A percentile compares a stretch with the other conserved stretches of the same genome.
phyloP scores from a whole-genome alignment of 2,329 filamentous ascomycete species.

The Immersiporthe knoxdaviesiana region DNA sequence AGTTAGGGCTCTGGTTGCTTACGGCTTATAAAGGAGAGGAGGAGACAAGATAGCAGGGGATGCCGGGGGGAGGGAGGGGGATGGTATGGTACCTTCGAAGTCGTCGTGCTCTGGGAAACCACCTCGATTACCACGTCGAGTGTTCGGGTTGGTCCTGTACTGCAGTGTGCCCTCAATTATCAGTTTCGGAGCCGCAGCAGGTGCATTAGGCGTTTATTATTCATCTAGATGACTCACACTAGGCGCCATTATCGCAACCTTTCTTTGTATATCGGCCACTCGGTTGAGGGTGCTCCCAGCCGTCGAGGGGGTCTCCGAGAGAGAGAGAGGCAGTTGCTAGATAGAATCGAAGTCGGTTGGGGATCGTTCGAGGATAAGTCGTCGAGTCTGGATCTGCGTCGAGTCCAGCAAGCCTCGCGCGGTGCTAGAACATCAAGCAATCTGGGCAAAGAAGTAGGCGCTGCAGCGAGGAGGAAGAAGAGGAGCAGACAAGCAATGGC shows the following conservation, averaged over 20 bases:
- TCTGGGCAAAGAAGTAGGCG: background rate
- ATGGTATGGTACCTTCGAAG: slow-evolving; percentile 54
- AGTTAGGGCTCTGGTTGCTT: background rate
- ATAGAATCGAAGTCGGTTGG: background rate
- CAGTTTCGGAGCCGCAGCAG: slow-evolving; percentile 2
- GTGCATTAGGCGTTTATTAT: background rate
- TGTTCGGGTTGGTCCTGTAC: slow-evolving; percentile 44
- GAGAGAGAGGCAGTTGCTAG: background rate
- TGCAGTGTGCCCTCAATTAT: slow-evolving; percentile 27
- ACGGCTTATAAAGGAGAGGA: background rate
- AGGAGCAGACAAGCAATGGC: background rate
- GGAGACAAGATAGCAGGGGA: background rate
- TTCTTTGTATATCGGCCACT: background rate
- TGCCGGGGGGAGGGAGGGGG: too few relatives aligned
- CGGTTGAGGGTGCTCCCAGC: background rate
- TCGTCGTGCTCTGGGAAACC: slow-evolving; percentile 64
- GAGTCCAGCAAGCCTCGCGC: background rate
- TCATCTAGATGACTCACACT: slow-evolving; percentile 38
- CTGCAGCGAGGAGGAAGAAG: background rate
- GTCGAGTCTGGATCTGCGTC: background rate
- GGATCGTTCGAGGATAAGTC: background rate
- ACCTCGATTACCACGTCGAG: slow-evolving; percentile 59
- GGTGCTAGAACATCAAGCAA: background rate
- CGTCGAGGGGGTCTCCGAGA: background rate
- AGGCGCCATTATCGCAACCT: slow-evolving; percentile 42